Evolutionary conservation across 2,329 filamentous ascomycete genomes (phyloP), one percentile per base, ranked within the genome.

Genomic region (Ophiocordyceps camponoti-rufipedis): DNA sequence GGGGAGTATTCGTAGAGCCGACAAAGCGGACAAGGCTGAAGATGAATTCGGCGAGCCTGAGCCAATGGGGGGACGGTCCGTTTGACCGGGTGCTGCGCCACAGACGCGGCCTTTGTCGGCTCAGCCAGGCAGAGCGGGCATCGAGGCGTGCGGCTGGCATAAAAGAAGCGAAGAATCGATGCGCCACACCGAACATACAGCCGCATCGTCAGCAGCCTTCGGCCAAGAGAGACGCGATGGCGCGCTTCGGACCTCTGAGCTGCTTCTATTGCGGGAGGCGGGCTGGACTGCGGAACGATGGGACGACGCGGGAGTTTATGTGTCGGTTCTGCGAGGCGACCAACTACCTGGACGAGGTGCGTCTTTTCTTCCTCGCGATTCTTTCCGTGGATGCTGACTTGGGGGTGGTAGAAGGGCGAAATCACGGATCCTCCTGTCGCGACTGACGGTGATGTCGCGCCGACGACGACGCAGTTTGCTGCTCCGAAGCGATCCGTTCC

Each of bases 281-380:
- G 53, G 82, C 82, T 32, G 67, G 70, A 32, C 68, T 75, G 46
- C 67, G 63, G 51, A 78, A 74, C 54, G 72, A 77, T 53, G 73
- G 74, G 29, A 57, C 59, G 45, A 68, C 76, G 47, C 71, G 69
- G 58, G 72, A 78, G 55, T 94, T 88, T 63, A 68, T 78, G 42
- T 94, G 87, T 62, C 64, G 72, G 18, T 68, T 74, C 49, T 98
- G 91, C 68, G 84, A 91, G 55, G 84, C 88, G 16, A 78, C 81
- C 48, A 98, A 96, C 62, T 84, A 85, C 65, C 69, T 95, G 31
- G 91, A 98, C 59, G 72, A 89, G 67, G 87, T 91, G 65, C 19
- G 49, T 11, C 7, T 7, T 31, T 12, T 31, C 28, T 29, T 31
- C 29, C 29, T 31, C 29, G 12, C 29, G 29, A 31, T 31, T 9